These are phyloP conservation scores for Fusarium solani-melongenae DNA, from an alignment of 2,329 filamentous ascomycete genomes.

Conservation along the genomic window DNA sequence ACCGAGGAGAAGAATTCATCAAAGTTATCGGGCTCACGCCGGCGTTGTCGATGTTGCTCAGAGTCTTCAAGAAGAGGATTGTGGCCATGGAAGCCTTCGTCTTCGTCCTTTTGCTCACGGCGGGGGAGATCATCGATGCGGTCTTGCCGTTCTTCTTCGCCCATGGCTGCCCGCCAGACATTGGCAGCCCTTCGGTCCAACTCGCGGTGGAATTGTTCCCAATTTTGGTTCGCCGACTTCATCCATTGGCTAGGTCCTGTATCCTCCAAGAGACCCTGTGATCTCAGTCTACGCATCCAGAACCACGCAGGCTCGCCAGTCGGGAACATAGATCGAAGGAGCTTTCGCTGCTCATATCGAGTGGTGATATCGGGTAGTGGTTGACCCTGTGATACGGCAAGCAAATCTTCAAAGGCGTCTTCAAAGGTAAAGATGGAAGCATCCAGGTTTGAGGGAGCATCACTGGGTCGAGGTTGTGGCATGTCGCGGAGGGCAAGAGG, in stretches of 20 bases:
- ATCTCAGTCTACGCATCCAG: slow-evolving; percentile 54
- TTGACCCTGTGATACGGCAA: slow-evolving; percentile 58
- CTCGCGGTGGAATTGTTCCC: slow-evolving; percentile 46
- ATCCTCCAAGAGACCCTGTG: slow-evolving; percentile 52
- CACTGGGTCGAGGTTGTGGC: slow-evolving; percentile 59
- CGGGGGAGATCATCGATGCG: slow-evolving; percentile 18
- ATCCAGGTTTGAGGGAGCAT: slow-evolving; percentile 53
- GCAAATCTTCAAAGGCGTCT: slow-evolving; percentile 69
- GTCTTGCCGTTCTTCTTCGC: slow-evolving; percentile 23
- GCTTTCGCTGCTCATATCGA: slow-evolving; percentile 49
- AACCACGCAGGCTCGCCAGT: slow-evolving; percentile 54
- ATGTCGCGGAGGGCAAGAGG: slow-evolving; percentile 54
- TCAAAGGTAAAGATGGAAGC: slow-evolving; percentile 60
- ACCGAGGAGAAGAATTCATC: slow-evolving; percentile 56
- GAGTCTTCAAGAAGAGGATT: slow-evolving; percentile 12
- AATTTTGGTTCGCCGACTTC: slow-evolving; percentile 35
- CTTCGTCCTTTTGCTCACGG: slow-evolving; percentile 16
- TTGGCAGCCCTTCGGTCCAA: slow-evolving; percentile 44
- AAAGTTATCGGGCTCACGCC: slow-evolving; percentile 48
- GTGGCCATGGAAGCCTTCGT: slow-evolving; percentile 18
- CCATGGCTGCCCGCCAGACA: slow-evolving; percentile 41
- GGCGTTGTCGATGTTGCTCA: slow-evolving; percentile 15
- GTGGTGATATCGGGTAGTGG: slow-evolving; percentile 54
- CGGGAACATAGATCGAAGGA: slow-evolving; percentile 54
- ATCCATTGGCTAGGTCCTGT: slow-evolving; percentile 36